Evolutionary conservation across 257 asterid genomes (phyloP), one percentile per base, ranked within the genome.

Genomic region (Catharanthus roseus): DNA sequence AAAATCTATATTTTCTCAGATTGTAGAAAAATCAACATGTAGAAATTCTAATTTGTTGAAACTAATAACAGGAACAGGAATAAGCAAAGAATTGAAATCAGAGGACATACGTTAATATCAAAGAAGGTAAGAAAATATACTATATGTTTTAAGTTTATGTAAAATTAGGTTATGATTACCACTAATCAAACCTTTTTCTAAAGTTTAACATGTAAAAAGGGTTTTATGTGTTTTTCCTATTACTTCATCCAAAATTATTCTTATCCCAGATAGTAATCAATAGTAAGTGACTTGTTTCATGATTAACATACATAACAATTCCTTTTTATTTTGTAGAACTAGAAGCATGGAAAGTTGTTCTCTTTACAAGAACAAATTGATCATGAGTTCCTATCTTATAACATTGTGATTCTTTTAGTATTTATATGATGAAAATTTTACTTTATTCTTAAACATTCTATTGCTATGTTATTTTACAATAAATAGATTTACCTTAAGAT

Each of bases 321-420:
- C 23, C 72, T 68, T 77, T 62, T 75, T 65, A 72, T 70, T 78
- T 78, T 74, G 12, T 65, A 93, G 99, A 77, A 88, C 77, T 87
- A 91, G 96, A 96, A 83, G 85, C 72, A 65, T 4, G 93, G 88
- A 77, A 85, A 81, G 86, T 56, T 93, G 85, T 93, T 91, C 79
- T 93, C 99, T 49, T 78, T 93, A 78, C 90, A 93, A 82, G 99
- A 91, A 79, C 97, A 93, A 80, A 83, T 87, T 70, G 80, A 86
- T 77, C 96, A 86, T 75, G 91, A 93, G 97, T 97, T 93, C 68
- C 74, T 45, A 42, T 34, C 44, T 74, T 50, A 34, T 13, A 54
- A 57, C 74, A 49, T 44, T 73, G 54, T 69, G 51, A 69, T 75
- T 34, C 45, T 49, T 65, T 1, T 2, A 24, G 29, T 71, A 51